Base-by-base conservation (phyloP, 2,329 filamentous ascomycete genomes). In the Colletotrichum sp. region DNA sequence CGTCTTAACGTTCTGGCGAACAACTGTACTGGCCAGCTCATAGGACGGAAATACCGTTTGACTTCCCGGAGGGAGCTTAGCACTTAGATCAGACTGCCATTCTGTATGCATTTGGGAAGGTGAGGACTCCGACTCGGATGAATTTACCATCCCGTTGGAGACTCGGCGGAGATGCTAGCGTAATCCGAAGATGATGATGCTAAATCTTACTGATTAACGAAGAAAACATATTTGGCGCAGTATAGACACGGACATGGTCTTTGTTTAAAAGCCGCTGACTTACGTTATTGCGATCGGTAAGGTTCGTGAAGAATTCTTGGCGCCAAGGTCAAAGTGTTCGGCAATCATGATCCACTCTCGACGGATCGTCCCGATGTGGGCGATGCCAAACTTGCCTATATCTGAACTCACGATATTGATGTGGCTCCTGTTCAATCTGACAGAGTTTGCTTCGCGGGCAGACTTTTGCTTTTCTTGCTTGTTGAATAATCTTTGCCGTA, bases 131-230 rank as follows among this genome's bases (percentile, higher is more conserved):
- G 34, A 0, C 62, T 44, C n/a, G 62, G 32, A 44, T 39, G 62
- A 39, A 39, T 19, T 64, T 12, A 27, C 32, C n/a, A 13, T 36
- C 16, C 62, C 15, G 30, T 27, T 15, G 62, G 16, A 44, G 32
- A 19, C 0, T 36, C n/a, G 61, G 32, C 12, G 16, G 19, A 15
- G 19, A 11, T 1, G 6, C 8, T 36, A 6, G 19, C 27, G 8
- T 59, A 59, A 59, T 52, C 44, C 44, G 44, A 52, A 13, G 22
- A 22, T 52, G 44, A 52, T 8, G 11, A 22, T 13, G 0, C 0
- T 13, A 7, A 13, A 8, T 52, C n/a, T 22, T 13, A 3, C n/a
- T 12, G 0, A 52, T 0, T 11, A 22, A 3, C 1, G n/a, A 3
- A 52, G n/a, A 4, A 22, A 13, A 52, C n/a, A 52, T 22, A 13